These are phyloP conservation scores for Saturnispora halmiae DNA, from an alignment of 805 yeast species.

Conservation along the genomic window DNA sequence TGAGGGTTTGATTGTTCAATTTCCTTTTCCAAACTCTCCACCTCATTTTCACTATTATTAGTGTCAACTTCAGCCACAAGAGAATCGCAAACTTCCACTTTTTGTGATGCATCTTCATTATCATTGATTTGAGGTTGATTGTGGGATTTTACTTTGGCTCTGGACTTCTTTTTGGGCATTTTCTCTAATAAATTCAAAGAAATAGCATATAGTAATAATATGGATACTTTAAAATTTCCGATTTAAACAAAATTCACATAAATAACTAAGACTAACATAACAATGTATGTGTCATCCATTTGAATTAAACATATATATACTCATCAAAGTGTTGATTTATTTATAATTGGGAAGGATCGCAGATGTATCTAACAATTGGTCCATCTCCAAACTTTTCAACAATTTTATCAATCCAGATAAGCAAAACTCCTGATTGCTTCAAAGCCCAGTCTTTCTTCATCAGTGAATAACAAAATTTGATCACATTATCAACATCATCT, in stretches of 20 bases:
- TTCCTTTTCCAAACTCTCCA: neutral
- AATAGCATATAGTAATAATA: neutral
- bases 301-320: too few species aligned
- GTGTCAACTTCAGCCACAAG: neutral
- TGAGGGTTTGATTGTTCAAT: neutral
- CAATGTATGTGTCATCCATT: too few species aligned
- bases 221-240: too few species aligned
- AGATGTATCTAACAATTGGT: conserved; percentile 74
- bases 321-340: neutral
- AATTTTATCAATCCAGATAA: conserved; percentile 89
- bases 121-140: too few species aligned
- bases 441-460: conserved; percentile 74
- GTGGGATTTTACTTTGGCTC: neutral
- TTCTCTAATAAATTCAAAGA: neutral
- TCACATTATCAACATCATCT: conserved; percentile 65
- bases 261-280: too few species aligned
- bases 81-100: neutral
- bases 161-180: conserved; percentile 5
- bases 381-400: conserved; percentile 81
- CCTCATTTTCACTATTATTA: neutral
- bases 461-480: conserved; percentile 79
- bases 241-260: too few species aligned
- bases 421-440: conserved; percentile 74
- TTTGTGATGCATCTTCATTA: neutral
- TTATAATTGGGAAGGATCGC: conserved; percentile 41